Evolutionary conservation across 2,329 filamentous ascomycete species (phyloP).

Genomic region (Nemania abortiva): DNA sequence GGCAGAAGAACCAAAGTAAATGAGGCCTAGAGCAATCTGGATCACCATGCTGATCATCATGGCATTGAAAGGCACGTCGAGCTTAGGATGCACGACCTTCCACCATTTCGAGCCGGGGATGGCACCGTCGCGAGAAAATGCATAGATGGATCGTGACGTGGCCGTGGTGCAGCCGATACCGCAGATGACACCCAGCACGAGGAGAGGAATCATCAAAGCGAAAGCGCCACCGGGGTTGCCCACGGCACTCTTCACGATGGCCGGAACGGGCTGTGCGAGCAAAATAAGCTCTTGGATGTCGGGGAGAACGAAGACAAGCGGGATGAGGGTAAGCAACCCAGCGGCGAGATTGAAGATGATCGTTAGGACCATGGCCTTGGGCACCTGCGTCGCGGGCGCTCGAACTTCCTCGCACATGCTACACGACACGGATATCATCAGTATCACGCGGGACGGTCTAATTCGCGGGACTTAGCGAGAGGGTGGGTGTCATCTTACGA

Average conservation of each 20-base stretch:
- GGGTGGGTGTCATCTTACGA: slow-evolving; percentile 64
- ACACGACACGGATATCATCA: slow-evolving; percentile 36
- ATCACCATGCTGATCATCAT: slow-evolving; percentile 79
- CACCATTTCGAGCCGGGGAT: slow-evolving; percentile 73
- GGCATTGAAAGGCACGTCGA: slow-evolving; percentile 76
- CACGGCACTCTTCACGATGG: slow-evolving; percentile 72
- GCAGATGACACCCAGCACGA: slow-evolving; percentile 75
- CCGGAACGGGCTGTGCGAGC: slow-evolving; percentile 72
- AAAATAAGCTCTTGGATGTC: slow-evolving; percentile 67
- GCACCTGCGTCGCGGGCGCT: slow-evolving; percentile 74
- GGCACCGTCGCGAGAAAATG: slow-evolving; percentile 77
- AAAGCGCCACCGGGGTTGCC: slow-evolving; percentile 72
- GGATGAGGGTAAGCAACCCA: slow-evolving; percentile 76
- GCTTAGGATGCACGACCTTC: slow-evolving; percentile 70
- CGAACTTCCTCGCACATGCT: slow-evolving; percentile 81
- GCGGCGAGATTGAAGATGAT: slow-evolving; percentile 74
- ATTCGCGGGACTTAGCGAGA: slow-evolving; percentile 18
- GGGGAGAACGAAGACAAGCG: slow-evolving; percentile 76
- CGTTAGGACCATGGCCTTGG: slow-evolving; percentile 78
- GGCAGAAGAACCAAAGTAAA: slow-evolving; percentile 76
- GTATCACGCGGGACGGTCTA: slow-evolving; percentile 18
- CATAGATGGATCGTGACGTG: slow-evolving; percentile 75
- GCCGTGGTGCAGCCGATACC: slow-evolving; percentile 78
- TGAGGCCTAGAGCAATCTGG: slow-evolving; percentile 72
- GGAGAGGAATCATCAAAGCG: slow-evolving; percentile 71